Evolutionary conservation across 371 early-diverging fungal species (phyloP).

Genomic region (Saksenaea vasiformis): DNA sequence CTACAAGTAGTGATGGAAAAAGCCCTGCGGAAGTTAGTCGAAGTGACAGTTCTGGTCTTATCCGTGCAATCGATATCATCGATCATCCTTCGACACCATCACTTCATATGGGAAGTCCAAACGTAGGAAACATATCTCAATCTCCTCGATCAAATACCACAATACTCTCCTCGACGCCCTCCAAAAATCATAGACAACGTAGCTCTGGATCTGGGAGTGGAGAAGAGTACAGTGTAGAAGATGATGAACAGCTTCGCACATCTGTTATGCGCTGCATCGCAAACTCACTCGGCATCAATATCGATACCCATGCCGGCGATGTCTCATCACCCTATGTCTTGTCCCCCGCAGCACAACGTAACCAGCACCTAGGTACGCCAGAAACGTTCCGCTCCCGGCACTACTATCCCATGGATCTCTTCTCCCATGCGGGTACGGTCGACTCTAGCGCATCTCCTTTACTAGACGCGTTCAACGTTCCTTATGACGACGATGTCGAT

Average conservation of each 20-base stretch:
- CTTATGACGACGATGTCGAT: conserved; percentile 42
- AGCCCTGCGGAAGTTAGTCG: conserved; percentile 26
- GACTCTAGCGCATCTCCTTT: conserved; percentile 38
- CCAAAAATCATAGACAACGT: conserved; percentile 32
- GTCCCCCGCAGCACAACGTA: conserved; percentile 6
- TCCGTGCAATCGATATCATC: conserved; percentile 41
- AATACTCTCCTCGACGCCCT: conserved; percentile 10
- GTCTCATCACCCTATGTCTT: conserved; percentile 14
- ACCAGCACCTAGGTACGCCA: not conserved
- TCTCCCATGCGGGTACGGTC: conserved; percentile 44
- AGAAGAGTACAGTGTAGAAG: conserved; percentile 61
- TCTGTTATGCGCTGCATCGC: conserved; percentile 71
- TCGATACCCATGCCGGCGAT: conserved; percentile 2
- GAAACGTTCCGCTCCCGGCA: conserved; percentile 13
- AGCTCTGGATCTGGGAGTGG: conserved; percentile 9
- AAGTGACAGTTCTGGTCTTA: conserved; percentile 34
- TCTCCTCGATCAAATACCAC: not conserved
- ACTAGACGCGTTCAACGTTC: conserved; percentile 28
- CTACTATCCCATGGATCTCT: conserved; percentile 47
- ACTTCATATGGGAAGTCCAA: conserved; percentile 18
- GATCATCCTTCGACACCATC: conserved; percentile 39
- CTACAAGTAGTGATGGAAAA: conserved; percentile 17
- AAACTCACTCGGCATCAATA: conserved; percentile 30
- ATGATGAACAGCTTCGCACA: conserved; percentile 62
- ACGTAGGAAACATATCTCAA: not conserved